Evolutionary conservation across 192 early-diverging fungal genomes (phyloP), one percentile per base, ranked within the genome.

Genomic region (Mortierella claussenii): DNA sequence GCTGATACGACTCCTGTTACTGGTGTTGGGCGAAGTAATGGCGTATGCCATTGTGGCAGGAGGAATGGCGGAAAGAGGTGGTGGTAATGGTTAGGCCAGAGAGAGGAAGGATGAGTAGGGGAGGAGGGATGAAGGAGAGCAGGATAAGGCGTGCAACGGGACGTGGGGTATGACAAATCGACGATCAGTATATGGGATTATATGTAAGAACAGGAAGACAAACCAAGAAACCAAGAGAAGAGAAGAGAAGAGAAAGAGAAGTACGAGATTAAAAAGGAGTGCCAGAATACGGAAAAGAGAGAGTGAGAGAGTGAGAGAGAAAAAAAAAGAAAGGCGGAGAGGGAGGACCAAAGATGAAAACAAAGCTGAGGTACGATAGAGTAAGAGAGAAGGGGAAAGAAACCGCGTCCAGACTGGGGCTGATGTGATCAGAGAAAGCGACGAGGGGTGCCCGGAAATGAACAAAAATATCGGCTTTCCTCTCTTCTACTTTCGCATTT

Each of bases 281-380:
- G n/a, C n/a, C n/a, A n/a, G n/a, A n/a, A n/a, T n/a, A n/a, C n/a
- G n/a, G n/a, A n/a, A n/a, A n/a, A n/a, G n/a, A n/a, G n/a, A n/a
- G n/a, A n/a, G n/a, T n/a, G n/a, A n/a, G n/a, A n/a, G n/a, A n/a
- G n/a, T n/a, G 32, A 28, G 11, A 30, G 36, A 26, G 36, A 43
- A 36, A 46, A 59, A 59, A 26, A 61, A 33, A 43, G 27, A n/a
- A 24, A 32, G 30, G 17, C 46, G 10, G 32, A 47, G 45, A 60
- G 48, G 24, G 48, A 21, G 21, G 47, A 32, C 36, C 21, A 43
- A 27, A 1, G 1, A 42, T 17, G 28, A 48, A n/a, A 45, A 33
- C 32, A 24, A 27, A 1, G 27, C 17, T 27, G 15, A 27, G 23
- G 6, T 21, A 43, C 49, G 46, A 44, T 3, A 52, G 18, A 52